These are phyloP conservation scores for Barnettozyma siamensis DNA, from an alignment of 805 yeast species.

Conservation along the genomic window DNA sequence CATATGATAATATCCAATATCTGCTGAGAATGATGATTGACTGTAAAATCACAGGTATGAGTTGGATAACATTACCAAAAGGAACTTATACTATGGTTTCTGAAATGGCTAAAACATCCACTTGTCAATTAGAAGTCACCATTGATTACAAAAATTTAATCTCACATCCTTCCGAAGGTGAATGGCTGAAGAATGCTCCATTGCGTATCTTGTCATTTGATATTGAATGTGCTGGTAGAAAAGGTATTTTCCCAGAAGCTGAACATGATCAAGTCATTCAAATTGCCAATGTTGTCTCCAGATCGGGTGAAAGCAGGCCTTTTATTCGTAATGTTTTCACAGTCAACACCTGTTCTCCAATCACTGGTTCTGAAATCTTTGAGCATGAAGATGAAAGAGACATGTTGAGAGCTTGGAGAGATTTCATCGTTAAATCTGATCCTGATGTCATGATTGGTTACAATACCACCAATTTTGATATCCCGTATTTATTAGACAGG, in stretches of 20 bases:
- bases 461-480: conserved; percentile 89
- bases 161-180: conserved; percentile 86
- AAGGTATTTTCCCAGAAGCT: conserved; percentile 95
- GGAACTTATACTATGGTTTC: conserved; percentile 54
- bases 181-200: conserved; percentile 91
- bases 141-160: conserved; percentile 64
- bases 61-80: conserved; percentile 88
- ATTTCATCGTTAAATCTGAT: conserved; percentile 77
- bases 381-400: conserved; percentile 71
- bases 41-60: conserved; percentile 90
- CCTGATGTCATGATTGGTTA: conserved; percentile 97
- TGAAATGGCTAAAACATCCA: conserved; percentile 44
- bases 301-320: conserved; percentile 79
- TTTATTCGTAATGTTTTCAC: conserved; percentile 94
- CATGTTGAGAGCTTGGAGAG: conserved; percentile 81
- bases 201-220: conserved; percentile 90
- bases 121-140: conserved; percentile 80
- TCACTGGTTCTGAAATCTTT: conserved; percentile 87
- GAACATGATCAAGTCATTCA: conserved; percentile 92
- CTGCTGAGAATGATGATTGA: conserved; percentile 86
- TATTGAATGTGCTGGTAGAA: conserved; percentile 97
- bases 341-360: conserved; percentile 83
- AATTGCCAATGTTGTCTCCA: conserved; percentile 89
- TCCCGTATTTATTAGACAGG: conserved; percentile 87
- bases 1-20: conserved; percentile 89